Percentiles rank a stretch among this genome's conserved stretches.
These are phyloP conservation scores for Dalechampia spathulata DNA, from an alignment of 441 rosid species.

Conservation along the genomic window DNA sequence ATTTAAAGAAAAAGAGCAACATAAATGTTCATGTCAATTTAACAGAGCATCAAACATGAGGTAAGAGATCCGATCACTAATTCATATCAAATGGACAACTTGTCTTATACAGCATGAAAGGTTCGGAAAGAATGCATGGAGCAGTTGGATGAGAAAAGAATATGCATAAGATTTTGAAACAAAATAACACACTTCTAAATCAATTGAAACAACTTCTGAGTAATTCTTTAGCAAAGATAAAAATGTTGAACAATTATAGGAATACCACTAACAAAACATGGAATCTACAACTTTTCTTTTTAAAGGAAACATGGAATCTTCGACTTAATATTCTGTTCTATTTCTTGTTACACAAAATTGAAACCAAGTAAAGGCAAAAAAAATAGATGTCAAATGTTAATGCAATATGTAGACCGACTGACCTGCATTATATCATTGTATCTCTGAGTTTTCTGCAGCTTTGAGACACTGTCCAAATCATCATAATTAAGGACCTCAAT, in stretches of 20 bases:
- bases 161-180: too few species aligned
- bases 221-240: too few species aligned
- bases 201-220: too few species aligned
- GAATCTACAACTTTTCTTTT: too few species aligned
- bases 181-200: too few species aligned
- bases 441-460: conserved; percentile 70
- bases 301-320: too few species aligned
- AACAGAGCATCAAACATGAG: neutral
- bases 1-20: conserved; percentile 8
- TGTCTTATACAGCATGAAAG: too few species aligned
- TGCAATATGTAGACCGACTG: conserved; percentile 6
- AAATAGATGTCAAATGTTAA: too few species aligned
- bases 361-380: too few species aligned
- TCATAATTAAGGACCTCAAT: conserved; percentile 69
- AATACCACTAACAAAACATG: neutral
- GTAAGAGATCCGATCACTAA: neutral
- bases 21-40: neutral
- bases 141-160: too few species aligned
- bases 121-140: too few species aligned
- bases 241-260: neutral
- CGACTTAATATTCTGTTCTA: too few species aligned
- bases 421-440: conserved; percentile 79
- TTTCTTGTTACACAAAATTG: neutral
- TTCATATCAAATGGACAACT: neutral
- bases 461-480: conserved; percentile 75